Conservation (phyloP, 1,284 basidiomycete genomes). For the Sutorius eximius region DNA sequence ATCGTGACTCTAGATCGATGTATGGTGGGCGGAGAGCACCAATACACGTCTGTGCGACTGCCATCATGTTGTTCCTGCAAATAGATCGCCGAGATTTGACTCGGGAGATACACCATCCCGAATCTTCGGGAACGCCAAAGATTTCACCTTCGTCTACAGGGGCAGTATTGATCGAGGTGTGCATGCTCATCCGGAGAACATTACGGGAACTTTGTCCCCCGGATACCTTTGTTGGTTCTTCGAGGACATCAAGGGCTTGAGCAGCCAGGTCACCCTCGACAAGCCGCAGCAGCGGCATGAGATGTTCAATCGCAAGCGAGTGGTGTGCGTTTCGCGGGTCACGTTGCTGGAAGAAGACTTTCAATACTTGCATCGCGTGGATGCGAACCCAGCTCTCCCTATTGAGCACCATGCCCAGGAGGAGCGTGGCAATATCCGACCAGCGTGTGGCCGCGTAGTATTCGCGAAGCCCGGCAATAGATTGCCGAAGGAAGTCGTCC, state of each 20-base stretch:
- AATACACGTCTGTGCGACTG: conserved; percentile 82
- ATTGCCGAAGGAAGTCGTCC: conserved; percentile 93
- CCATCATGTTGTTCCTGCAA: conserved; percentile 76
- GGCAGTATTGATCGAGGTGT: conserved; percentile 46
- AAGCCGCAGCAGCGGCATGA: conserved; percentile 88
- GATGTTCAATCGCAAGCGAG: conserved; percentile 77
- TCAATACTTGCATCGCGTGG: conserved; percentile 85
- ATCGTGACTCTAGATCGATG: conserved; percentile 67
- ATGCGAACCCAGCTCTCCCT: conserved; percentile 80
- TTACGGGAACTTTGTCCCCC: conserved; percentile 78
- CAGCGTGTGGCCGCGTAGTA: conserved; percentile 72
- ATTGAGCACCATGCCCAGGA: conserved; percentile 88
- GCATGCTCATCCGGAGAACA: conserved; percentile 86
- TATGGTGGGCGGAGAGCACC: conserved; percentile 72
- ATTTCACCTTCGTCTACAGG: conserved; percentile 62
- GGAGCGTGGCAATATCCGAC: conserved; percentile 77
- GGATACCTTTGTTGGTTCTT: conserved; percentile 81
- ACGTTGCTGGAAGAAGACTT: conserved; percentile 84
- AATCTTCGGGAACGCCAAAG: conserved; percentile 78
- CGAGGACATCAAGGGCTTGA: conserved; percentile 88
- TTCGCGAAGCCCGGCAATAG: conserved; percentile 80
- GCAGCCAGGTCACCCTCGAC: conserved; percentile 83
- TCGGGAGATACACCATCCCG: conserved; percentile 84
- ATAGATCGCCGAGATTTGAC: conserved; percentile 58
- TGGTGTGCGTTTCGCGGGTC: conserved; percentile 77